Conservation (phyloP, 2,329 filamentous ascomycete species). For the Fusarium foetens region DNA sequence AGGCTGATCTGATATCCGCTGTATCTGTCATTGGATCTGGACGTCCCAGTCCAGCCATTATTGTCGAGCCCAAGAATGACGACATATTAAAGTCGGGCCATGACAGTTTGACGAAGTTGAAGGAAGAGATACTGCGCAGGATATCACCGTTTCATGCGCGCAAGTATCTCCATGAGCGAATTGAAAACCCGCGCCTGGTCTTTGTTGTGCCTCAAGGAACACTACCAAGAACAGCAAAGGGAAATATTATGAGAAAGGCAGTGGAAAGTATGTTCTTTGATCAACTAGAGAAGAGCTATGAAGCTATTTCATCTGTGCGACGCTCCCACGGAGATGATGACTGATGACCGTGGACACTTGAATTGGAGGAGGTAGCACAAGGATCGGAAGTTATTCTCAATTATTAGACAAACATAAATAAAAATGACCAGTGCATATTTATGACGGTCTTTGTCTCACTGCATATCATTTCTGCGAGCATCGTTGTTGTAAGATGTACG, state of each 20-base stretch:
- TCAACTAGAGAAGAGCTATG: neutral
- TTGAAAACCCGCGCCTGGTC: neutral
- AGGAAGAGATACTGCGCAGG: neutral
- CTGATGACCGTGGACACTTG: too few species aligned
- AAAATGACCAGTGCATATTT: rapidly evolving
- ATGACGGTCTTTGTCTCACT: neutral
- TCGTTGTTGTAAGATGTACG: neutral
- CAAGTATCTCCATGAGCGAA: constrained; percentile 3
- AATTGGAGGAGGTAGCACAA: neutral
- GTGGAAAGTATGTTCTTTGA: neutral
- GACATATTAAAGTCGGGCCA: rapidly evolving
- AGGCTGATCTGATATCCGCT: neutral
- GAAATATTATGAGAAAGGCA: neutral
- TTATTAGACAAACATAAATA: too few species aligned
- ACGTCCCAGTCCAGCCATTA: neutral
- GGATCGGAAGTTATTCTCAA: too few species aligned
- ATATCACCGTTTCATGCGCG: neutral
- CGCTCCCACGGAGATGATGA: rapidly evolving
- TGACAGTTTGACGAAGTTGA: rapidly evolving
- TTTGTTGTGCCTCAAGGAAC: neutral
- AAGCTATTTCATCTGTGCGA: neutral
- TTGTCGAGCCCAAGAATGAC: neutral
- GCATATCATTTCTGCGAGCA: neutral
- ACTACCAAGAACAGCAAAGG: constrained; percentile 2
- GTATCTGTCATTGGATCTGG: constrained; percentile 3